Base-by-base conservation (phyloP, 352 stramenopile species). In the Phytophthora boehmeriae region DNA sequence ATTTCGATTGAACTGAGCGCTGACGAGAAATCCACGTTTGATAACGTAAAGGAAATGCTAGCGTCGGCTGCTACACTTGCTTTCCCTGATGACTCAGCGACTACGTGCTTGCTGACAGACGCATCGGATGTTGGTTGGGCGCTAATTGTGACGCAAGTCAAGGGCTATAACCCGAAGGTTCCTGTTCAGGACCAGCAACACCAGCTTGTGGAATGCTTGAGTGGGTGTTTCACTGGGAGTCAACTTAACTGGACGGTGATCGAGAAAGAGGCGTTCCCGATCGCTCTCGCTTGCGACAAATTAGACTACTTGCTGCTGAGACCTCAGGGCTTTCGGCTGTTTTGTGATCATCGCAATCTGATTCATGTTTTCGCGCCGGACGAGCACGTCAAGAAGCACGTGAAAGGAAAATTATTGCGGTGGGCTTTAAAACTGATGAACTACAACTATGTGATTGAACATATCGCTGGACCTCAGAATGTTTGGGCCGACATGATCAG, bases 401-500 rank as follows among this genome's bases (percentile, higher is more conserved):
- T 53, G 0, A 17, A 38, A 43, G 55, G 55, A 8, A 61, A 63
- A 23, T 32, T 56, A 13, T 38, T 63, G 2, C 45, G 55, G n/a
- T n/a, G n/a, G n/a, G n/a, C n/a, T n/a, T n/a, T n/a, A n/a, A n/a
- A n/a, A n/a, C n/a, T n/a, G n/a, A 57, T 63, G 55, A 52, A 59
- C 35, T 59, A 59, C 27, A 1, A 22, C n/a, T 64, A 64, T n/a
- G 32, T 51, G 5, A 58, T 64, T 19, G 42, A 50, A 16, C 44
- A 66, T 35, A 35, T 64, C 0, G 22, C 36, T 0, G 34, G 58
- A 9, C 22, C 42, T 0, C 10, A 52, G n/a, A 66, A 66, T 6
- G 50, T 61, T 11, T 66, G 58, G 49, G 58, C 58, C 14, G 41
- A 66, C 27, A 66, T 66, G 58, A 54, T 61, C 14, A 54, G 38